phyloP scores from a whole-genome alignment of 176 grass and related monocot species.

The Dendrocalamus sinicus region DNA sequence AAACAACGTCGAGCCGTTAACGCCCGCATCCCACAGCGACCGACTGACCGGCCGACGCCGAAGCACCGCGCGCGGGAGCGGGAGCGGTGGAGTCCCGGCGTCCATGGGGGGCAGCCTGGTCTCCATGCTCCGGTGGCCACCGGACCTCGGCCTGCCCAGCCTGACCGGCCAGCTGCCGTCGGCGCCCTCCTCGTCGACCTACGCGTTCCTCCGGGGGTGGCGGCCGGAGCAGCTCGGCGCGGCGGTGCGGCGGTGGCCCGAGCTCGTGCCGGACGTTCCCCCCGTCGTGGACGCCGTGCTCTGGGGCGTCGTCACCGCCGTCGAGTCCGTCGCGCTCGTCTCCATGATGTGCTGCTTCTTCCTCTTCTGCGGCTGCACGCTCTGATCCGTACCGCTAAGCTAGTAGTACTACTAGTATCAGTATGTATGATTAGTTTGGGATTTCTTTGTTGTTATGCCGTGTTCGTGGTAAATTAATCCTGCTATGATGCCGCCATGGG shows the following conservation, averaged over 20 bases:
- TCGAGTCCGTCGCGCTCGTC: constrained; percentile 78
- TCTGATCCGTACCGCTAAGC: not conserved
- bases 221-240: constrained; percentile 40
- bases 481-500: not conserved
- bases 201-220: constrained; percentile 38
- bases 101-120: constrained; percentile 60
- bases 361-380: constrained; percentile 85
- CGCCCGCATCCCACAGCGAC: not conserved
- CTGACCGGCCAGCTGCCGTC: constrained; percentile 51
- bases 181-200: constrained; percentile 12
- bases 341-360: constrained; percentile 85
- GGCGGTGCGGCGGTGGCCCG: constrained; percentile 54
- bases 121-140: constrained; percentile 71
- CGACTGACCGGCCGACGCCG: constrained; percentile 20
- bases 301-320: constrained; percentile 70
- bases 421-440: not conserved
- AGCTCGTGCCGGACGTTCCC: constrained; percentile 53
- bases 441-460: not conserved
- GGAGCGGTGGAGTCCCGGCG: not conserved
- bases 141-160: constrained; percentile 56
- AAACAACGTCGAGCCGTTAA: constrained; percentile 18
- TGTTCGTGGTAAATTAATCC: not conserved
- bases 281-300: constrained; percentile 58
- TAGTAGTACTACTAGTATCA: not conserved
- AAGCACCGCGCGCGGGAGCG: not conserved